Evolutionary conservation across 805 yeast species (phyloP), one percentile per base, ranked within the genome.

Genomic region (Starmerella powellii): DNA sequence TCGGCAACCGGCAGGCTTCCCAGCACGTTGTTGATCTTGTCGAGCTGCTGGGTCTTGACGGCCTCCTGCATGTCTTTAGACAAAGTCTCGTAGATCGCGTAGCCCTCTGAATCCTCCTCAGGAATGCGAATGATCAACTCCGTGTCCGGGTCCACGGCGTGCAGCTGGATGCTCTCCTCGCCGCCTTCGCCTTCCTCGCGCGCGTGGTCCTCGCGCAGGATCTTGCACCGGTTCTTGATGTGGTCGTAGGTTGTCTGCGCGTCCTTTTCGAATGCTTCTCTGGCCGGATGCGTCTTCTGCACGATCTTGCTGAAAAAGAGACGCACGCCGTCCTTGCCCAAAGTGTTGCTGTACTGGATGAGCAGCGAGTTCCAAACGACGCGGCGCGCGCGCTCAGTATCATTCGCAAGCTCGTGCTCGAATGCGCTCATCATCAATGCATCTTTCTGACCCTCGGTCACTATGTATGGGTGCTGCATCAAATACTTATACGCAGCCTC

Each of bases 381-480:
- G 46, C 74, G 79, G 46, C 69, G 71, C 8, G 94, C 76, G 6
- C 60, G 58, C 5, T 50, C 47, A 0, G 70, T 55, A 37, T 84
- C 70, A 17, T 76, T 80, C 12, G 71, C 74, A 47, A 88, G 67
- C 58, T 85, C 84, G 42, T 68, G 66, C 55, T 88, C 94, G 60
- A 91, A 91, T 0, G 96, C 93, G 17, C 79, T 78, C 95, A 88
- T 87, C 58, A 87, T 68, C 45, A 91, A 72, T 0, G 94, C 84
- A 60, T 91, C 97, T 57, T 87, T 85, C 58, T 91, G 96, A 47
- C 78, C 77, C 50, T 80, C 85, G 3, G 75, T 74, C 38, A 87
- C 74, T 44, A 91, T 82, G 44, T 71, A 67, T 31, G 82, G 74
- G 60, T 83, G 58, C 57, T 58, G 34, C 68, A 64, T 50, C 51